These are phyloP conservation scores for Musa balbisiana DNA, from an alignment of 202 grass and related monocot species.

Conservation along the genomic window DNA sequence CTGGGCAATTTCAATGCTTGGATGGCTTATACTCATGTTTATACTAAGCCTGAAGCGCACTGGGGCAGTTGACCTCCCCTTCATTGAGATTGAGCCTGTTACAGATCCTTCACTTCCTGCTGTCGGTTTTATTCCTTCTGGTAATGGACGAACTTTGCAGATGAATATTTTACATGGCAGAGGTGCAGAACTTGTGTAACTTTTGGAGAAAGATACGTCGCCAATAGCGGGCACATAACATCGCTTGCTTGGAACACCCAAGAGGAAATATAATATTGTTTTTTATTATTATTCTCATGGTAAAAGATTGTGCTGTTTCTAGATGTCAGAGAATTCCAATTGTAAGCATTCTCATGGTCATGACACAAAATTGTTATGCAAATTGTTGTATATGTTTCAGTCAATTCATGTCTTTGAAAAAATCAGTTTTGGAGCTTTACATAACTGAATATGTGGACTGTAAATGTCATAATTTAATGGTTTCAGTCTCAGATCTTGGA, in stretches of 20 bases:
- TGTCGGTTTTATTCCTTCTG: conserved; percentile 46
- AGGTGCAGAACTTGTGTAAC: conserved; percentile 61
- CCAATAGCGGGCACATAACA: not conserved
- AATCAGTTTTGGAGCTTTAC: too few relatives aligned
- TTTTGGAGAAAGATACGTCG: not conserved
- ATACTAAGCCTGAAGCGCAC: conserved; percentile 76
- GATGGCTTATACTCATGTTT: conserved; percentile 72
- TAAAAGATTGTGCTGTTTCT: too few relatives aligned
- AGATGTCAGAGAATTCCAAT: too few relatives aligned
- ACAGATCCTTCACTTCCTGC: conserved; percentile 44
- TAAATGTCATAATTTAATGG: too few relatives aligned
- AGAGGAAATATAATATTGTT: not conserved
- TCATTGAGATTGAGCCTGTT: conserved; percentile 81
- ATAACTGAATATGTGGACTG: too few relatives aligned
- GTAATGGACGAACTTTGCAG: conserved; percentile 46
- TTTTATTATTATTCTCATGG: not conserved
- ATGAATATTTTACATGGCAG: conserved; percentile 47
- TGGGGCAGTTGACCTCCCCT: conserved; percentile 54
- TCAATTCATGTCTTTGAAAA: too few relatives aligned
- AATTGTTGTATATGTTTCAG: too few relatives aligned
- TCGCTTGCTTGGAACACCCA: not conserved
- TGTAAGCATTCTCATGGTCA: too few relatives aligned
- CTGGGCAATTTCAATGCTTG: conserved; percentile 76
- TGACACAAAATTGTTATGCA: too few relatives aligned
- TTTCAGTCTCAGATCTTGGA: too few relatives aligned